A percentile compares a stretch with the other conserved stretches of the same genome.
phyloP scores from a whole-genome alignment of 192 early-diverging fungal genomes.

The Lunasporangiospora selenospora region DNA sequence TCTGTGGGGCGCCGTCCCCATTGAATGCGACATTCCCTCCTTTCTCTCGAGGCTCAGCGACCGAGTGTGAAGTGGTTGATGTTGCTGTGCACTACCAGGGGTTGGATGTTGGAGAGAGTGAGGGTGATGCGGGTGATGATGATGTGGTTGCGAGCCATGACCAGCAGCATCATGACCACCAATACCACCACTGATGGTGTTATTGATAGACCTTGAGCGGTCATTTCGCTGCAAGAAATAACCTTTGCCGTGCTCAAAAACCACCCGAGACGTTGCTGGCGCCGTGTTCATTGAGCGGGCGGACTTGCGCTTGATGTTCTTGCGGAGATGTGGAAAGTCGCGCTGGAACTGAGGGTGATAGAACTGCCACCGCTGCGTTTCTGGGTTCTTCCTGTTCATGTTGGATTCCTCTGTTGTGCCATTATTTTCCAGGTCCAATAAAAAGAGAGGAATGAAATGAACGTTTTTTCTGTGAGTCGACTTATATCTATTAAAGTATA shows the following conservation, averaged over 20 bases:
- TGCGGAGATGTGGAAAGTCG: conserved; percentile 70
- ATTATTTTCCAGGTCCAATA: background rate
- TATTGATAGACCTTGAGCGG: conserved; percentile 7
- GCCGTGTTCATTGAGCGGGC: conserved; percentile 38
- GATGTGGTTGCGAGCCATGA: conserved; percentile 10
- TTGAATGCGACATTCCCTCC: too few relatives aligned
- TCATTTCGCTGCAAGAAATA: conserved; percentile 40
- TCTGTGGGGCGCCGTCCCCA: too few relatives aligned
- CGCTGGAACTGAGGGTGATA: conserved; percentile 85
- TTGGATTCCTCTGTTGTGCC: conserved; percentile 49
- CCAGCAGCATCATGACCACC: conserved; percentile 1
- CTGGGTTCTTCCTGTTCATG: conserved; percentile 50
- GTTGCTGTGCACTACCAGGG: too few relatives aligned
- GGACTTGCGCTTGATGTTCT: conserved; percentile 74
- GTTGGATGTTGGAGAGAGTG: too few relatives aligned
- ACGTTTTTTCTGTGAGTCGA: background rate
- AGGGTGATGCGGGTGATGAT: conserved; percentile 7
- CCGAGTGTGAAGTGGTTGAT: too few relatives aligned
- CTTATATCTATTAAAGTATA: conserved; percentile 4
- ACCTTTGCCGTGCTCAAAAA: conserved; percentile 45
- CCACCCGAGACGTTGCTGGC: conserved; percentile 32
- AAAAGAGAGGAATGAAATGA: conserved; percentile 16
- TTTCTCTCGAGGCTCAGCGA: too few relatives aligned
- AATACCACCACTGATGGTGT: background rate
- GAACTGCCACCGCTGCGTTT: conserved; percentile 88